phyloP scores from a whole-genome alignment of 495 filamentous ascomycete genomes.

The Podospora pseudocomata region DNA sequence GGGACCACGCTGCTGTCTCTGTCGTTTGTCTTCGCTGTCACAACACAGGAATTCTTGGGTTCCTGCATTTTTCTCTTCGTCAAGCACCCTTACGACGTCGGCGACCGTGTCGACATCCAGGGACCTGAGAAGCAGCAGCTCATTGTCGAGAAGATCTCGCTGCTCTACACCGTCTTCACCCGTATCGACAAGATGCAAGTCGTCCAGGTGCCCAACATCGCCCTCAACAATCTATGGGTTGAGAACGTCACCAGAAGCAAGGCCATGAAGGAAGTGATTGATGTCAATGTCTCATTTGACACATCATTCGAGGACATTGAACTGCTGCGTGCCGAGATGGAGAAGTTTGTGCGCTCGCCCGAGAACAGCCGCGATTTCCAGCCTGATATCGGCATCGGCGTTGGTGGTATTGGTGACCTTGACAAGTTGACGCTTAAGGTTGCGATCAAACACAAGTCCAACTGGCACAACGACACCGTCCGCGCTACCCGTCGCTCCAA shows the following conservation, averaged over 20 bases:
- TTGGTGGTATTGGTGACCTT: slow-evolving; percentile 76
- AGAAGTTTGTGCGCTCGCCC: slow-evolving; percentile 74
- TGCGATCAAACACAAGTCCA: slow-evolving; percentile 87
- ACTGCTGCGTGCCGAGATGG: slow-evolving; percentile 73
- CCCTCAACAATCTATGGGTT: slow-evolving; percentile 86
- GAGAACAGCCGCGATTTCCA: slow-evolving; percentile 93
- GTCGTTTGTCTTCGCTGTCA: slow-evolving; percentile 90
- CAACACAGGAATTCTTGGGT: slow-evolving; percentile 87
- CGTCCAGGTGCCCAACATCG: slow-evolving; percentile 86
- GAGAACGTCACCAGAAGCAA: slow-evolving; percentile 88
- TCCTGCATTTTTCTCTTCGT: slow-evolving; percentile 98
- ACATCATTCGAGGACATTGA: slow-evolving; percentile 87
- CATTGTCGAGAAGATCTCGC: slow-evolving; percentile 86
- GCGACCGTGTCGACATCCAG: slow-evolving; percentile 84
- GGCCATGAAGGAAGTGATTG: slow-evolving; percentile 84
- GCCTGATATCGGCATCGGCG: slow-evolving; percentile 71
- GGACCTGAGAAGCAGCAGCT: slow-evolving; percentile 60
- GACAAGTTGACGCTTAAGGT: slow-evolving; percentile 81
- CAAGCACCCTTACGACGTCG: slow-evolving; percentile 88
- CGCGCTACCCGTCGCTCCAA: slow-evolving; percentile 82
- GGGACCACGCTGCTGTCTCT: slow-evolving; percentile 91
- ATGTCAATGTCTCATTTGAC: slow-evolving; percentile 75
- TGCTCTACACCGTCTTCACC: slow-evolving; percentile 91
- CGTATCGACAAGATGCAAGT: slow-evolving; percentile 75
- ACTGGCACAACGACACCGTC: slow-evolving; percentile 90